Base-by-base conservation (phyloP, 345 rosid species). In the Kernera saxatilis region DNA sequence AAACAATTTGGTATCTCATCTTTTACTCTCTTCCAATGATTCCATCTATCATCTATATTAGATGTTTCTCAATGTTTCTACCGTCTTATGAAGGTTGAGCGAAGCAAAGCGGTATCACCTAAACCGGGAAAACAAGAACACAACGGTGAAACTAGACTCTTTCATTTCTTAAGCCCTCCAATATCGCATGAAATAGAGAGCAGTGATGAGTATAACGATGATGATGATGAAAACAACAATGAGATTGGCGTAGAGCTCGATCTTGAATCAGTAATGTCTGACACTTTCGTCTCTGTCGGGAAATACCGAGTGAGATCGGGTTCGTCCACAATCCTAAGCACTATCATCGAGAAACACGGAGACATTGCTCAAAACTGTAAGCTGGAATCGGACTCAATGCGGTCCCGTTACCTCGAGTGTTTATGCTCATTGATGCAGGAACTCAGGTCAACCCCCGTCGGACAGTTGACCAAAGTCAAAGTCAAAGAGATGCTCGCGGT, bases 351-450 rank as follows among this genome's bases (percentile, higher is more conserved):
- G 56, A 91, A 81, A 57, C 81, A 91, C 5, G 97, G 97, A 35
- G 97, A 91, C 53, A 86, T 91, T 52, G 96, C 92, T 1, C 84
- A 84, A 37, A 77, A 83, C 66, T 89, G 91, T 56, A 72, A 63
- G 51, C 76, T 91, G 64, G 91, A 86, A 77, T 91, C 97, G 2
- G 69, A 73, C 35, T 88, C 96, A 2, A 78, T 91, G 87, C 83
- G 87, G 1, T 77, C 90, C 0, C 87, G 86, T 41, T 86, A 86
- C 81, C 74, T 91, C 8, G 96, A 91, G 70, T 86, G 93, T 46
- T 75, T 89, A 33, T 91, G 97, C 83, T 75, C 83, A 15, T 79
- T 91, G 43, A 87, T 89, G 72, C 88, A 87, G 57, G 93, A 87
- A 62, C 78, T 91, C 44, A 88, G 90, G 70, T 79, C 87, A 60